Evolutionary conservation across 768 basidiomycete species (phyloP).

Genomic region (Rhodotorula kratochvilovae): DNA sequence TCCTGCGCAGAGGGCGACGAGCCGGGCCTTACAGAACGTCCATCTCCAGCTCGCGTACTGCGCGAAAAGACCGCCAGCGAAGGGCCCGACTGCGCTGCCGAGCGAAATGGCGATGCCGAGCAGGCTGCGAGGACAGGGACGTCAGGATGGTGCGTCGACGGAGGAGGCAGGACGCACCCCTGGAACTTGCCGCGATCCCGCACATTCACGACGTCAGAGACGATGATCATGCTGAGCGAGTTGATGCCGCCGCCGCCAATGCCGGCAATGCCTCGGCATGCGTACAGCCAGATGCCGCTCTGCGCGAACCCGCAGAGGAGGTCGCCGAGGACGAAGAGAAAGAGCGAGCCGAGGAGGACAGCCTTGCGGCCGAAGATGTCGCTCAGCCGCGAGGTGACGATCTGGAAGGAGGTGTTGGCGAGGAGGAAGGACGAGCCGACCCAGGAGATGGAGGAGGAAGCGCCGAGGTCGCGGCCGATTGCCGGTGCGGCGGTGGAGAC

Average conservation of each 20-base stretch:
- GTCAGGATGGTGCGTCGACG: neutral
- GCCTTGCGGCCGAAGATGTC: conserved; percentile 45
- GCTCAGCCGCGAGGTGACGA: conserved; percentile 42
- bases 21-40: conserved; percentile 37
- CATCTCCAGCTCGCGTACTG: conserved; percentile 44
- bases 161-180: conserved; percentile 32
- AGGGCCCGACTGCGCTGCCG: conserved; percentile 37
- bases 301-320: conserved; percentile 46
- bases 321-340: conserved; percentile 45
- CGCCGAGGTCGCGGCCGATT: conserved; percentile 43
- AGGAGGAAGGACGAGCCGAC: conserved; percentile 46
- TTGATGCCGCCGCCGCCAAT: conserved; percentile 47
- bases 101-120: conserved; percentile 41
- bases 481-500: conserved; percentile 45
- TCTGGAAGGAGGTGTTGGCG: conserved; percentile 42
- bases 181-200: conserved; percentile 45
- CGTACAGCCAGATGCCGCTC: conserved; percentile 44
- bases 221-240: conserved; percentile 45
- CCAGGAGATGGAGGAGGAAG: conserved; percentile 44
- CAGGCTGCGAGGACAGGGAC: conserved; percentile 9
- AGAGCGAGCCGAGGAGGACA: conserved; percentile 43
- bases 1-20: too few species aligned
- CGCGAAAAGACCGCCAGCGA: conserved; percentile 41
- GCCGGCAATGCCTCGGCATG: conserved; percentile 44
- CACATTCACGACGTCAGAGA: conserved; percentile 45